Percentiles rank a stretch among this genome's conserved stretches.
Evolutionary conservation across 2,329 filamentous ascomycete species (phyloP).

Genomic region (Pseudogymnoascus sp.): DNA sequence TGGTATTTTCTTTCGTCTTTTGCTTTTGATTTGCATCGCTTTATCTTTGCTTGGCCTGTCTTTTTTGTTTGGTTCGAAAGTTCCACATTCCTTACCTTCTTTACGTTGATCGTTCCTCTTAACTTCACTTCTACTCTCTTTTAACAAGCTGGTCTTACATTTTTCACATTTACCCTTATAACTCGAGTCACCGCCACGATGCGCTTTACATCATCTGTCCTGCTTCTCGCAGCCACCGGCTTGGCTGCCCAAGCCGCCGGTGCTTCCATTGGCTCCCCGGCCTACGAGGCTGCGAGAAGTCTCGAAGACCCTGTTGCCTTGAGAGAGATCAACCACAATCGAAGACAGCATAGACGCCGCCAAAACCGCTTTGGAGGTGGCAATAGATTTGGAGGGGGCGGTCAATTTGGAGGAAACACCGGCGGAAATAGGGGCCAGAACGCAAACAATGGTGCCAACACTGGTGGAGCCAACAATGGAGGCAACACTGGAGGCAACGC

Average conservation of each 20-base stretch:
- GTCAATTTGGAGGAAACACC: background rate
- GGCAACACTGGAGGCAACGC: conserved; percentile 21
- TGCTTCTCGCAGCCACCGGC: conserved; percentile 1
- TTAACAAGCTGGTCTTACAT: conserved; percentile 9
- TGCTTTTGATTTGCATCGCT: background rate
- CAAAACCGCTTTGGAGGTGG: conserved; percentile 3
- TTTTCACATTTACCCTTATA: background rate
- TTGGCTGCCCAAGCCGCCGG: conserved; percentile 1
- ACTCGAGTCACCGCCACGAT: conserved; percentile 6
- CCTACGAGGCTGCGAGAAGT: background rate
- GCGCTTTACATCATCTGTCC: conserved; percentile 2
- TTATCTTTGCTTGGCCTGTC: conserved; percentile 1
- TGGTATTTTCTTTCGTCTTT: conserved; percentile 10
- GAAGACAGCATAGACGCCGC: conserved; percentile 1
- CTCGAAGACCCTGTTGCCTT: background rate
- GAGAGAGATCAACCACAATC: background rate
- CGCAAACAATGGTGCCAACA: conserved; percentile 16
- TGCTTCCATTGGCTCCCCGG: conserved; percentile 1
- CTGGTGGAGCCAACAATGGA: conserved; percentile 14
- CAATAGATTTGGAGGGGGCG: background rate
- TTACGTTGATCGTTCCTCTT: conserved; percentile 9
- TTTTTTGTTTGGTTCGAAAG: conserved; percentile 8
- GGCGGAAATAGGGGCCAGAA: background rate
- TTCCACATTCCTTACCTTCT: conserved; percentile 8
- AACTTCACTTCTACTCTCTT: background rate